A percentile compares a stretch with the other conserved stretches of the same genome.
Conservation (phyloP, 805 yeast species). For the Kazachstania kunashirensis region DNA sequence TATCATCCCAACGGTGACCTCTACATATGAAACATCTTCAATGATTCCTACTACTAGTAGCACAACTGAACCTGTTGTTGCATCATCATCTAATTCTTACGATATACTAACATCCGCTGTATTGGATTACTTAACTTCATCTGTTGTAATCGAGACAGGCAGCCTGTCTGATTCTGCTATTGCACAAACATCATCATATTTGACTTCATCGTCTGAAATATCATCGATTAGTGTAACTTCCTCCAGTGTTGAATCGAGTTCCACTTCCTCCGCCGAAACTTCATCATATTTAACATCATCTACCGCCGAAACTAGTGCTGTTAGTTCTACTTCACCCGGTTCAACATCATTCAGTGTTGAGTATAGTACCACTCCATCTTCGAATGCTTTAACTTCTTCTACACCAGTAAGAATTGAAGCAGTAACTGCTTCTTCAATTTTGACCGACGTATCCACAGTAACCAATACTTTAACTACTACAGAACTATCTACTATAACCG, state of each 20-base stretch:
- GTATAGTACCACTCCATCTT: too few species aligned
- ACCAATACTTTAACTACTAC: not conserved
- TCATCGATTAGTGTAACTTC: not conserved
- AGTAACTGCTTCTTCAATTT: not conserved
- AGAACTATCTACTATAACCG: not conserved
- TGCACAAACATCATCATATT: not conserved
- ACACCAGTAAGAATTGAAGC: not conserved
- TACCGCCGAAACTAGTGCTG: not conserved
- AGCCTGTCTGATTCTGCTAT: not conserved
- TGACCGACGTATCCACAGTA: not conserved
- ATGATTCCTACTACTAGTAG: not conserved
- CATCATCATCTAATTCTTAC: not conserved
- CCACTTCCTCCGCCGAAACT: not conserved
- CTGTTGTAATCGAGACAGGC: not conserved
- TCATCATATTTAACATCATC: not conserved
- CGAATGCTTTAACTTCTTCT: not conserved
- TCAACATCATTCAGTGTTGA: not conserved
- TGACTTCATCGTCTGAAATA: not conserved
- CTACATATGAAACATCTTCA: not conserved
- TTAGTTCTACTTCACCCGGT: not conserved
- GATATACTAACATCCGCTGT: not conserved
- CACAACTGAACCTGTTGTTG: not conserved
- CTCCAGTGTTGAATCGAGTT: too few species aligned
- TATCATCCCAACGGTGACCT: not conserved
- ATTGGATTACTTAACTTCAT: not conserved